Base-by-base conservation (phyloP, 768 basidiomycete species). In the Psilocybe cubensis region DNA sequence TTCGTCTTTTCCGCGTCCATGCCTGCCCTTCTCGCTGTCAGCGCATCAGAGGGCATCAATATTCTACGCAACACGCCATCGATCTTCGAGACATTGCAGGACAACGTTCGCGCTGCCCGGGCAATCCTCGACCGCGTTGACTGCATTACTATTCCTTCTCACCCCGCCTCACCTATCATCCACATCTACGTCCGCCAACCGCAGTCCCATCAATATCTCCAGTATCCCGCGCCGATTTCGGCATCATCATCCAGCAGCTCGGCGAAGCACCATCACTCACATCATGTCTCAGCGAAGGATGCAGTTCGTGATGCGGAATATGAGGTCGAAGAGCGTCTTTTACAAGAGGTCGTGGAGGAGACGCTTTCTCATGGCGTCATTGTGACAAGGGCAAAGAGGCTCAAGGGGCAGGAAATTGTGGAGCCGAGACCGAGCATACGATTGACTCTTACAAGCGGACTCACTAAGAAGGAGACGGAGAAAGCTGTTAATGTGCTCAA, bases 1-100 rank as follows among this genome's bases (percentile, higher is more conserved):
- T 96, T 94, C 70, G 94, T 99, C 57, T 99, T 94, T 79, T 97
- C 96, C 1, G 97, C 97, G 17, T 87, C 96, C 2, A 87, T 96
- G 77, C 97, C 97, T 0, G 85, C 93, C 2, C 81, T 96, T 41
- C 86, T 98, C 35, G 87, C 93, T 18, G 94, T 94, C 61, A 86
- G 89, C 63, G 92, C 87, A 2, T 95, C 92, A 0, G 89, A 94
- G 65, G 93, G 87, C 5, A 91, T 98, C 72, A 84, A 86, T 65
- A 84, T 91, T 61, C 79, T 98, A 49, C 83, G 83, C 42, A 83
- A 81, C 57, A 86, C 86, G 1, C 94, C 94, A 0, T 85, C 87
- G 4, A 81, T 95, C 41, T 84, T 97, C 60, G 75, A 79, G 29
- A 75, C 82, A 1, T 86, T 98, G 3, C 91, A 91, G 63, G 89